Evolutionary conservation across 176 grass and related monocot genomes (phyloP).

Genomic region (Oryza glumipatula): DNA sequence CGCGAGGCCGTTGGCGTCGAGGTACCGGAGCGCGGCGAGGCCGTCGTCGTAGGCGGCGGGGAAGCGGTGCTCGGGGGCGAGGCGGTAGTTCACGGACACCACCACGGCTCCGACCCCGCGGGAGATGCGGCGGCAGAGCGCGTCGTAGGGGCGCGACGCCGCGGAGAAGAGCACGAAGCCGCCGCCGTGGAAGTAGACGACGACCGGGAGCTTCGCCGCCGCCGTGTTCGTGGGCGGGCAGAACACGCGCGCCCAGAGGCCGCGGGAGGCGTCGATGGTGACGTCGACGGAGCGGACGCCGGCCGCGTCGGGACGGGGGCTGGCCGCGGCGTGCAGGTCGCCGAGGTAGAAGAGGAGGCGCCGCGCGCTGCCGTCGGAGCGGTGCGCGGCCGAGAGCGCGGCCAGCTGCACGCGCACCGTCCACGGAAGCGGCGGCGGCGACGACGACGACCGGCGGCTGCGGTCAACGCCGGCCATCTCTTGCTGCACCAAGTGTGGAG

Average conservation of each 20-base stretch:
- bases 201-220: constrained; percentile 29
- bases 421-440: constrained; percentile 39
- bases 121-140: constrained; percentile 58
- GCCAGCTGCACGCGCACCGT: constrained; percentile 40
- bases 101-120: constrained; percentile 38
- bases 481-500: not conserved
- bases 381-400: constrained; percentile 16
- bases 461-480: not conserved
- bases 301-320: constrained; percentile 30
- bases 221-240: not conserved
- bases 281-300: constrained; percentile 60
- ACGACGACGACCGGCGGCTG: not conserved
- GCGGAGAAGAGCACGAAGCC: constrained; percentile 74
- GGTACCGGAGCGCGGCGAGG: constrained; percentile 48
- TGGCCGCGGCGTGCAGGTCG: not conserved
- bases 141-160: constrained; percentile 50
- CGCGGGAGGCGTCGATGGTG: constrained; percentile 53
- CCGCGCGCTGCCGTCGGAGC: not conserved
- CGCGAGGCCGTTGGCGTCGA: constrained; percentile 23
- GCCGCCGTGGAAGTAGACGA: constrained; percentile 83
- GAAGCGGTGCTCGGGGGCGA: constrained; percentile 61
- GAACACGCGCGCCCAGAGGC: constrained; percentile 69
- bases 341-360: not conserved
- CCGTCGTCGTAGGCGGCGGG: constrained; percentile 74
- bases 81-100: constrained; percentile 67